Base-by-base conservation (phyloP, 805 yeast species). In the Lipomyces orientalis region DNA sequence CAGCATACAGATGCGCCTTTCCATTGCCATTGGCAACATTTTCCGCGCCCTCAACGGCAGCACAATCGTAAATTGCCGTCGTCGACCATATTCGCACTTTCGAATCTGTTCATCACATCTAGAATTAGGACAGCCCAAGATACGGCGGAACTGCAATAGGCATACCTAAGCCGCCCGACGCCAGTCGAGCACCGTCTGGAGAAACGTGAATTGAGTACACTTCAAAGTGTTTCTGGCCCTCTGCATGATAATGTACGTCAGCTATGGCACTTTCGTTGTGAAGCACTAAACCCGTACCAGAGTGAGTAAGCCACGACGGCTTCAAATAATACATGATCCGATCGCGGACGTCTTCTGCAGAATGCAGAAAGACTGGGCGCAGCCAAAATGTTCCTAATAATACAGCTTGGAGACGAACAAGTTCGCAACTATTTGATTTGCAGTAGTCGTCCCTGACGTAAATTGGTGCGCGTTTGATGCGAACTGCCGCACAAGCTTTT, bases 31-130 rank as follows among this genome's bases (percentile, higher is more conserved):
- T 57, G 34, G 37, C 56, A 43, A 43, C 9, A n/a, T 43, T 43
- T 43, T 43, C 49, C 9, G 29, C 25, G 43, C 67, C 65, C 58
- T 67, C 73, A 62, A 67, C 70, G 39, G 51, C 60, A 31, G 67
- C 76, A 87, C 88, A 80, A 86, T 93, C 88, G 1, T 91, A 87
- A 22, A 93, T 89, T 68, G 94, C 90, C 66, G 89, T 90, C 0
- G 95, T 88, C 67, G 93, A 84, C 99, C 99, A 94, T 58, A 94
- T 90, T 70, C 94, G 85, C 56, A 95, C 92, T 73, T 91, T 92
- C 0, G 98, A 97, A 79, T 94, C 94, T 52, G 90, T 68, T 2
- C 29, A 43, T 6, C 19, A n/a, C n/a, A 43, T 16, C 43, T 3
- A 43, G n/a, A 6, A 9, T 43, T 16, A n/a, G 49, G 9, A 4